Conservation (phyloP, 1,284 basidiomycete genomes). For the Rhodotorula sp. region DNA sequence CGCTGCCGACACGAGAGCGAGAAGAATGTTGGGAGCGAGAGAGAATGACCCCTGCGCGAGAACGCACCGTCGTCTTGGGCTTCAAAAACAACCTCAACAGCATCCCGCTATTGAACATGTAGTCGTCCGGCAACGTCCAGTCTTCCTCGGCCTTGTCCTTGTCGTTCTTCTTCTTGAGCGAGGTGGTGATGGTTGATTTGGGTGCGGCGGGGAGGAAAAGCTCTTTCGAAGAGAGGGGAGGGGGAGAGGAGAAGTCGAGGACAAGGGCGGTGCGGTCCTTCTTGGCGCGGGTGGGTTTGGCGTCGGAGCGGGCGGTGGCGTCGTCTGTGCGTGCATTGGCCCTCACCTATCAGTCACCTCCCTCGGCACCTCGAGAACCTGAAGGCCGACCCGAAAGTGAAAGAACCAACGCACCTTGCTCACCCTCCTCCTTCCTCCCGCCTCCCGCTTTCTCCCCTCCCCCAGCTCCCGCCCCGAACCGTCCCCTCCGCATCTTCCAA, state of each 20-base stretch:
- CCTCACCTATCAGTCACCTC: too few species aligned
- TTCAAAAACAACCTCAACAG: constrained; percentile 91
- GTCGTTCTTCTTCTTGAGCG: constrained; percentile 36
- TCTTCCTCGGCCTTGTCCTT: constrained; percentile 63
- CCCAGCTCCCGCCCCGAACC: constrained; percentile 66
- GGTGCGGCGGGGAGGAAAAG: constrained; percentile 75
- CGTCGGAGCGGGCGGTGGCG: neutral
- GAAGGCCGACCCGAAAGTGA: neutral
- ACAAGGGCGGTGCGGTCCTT: constrained; percentile 61
- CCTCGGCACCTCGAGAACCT: too few species aligned
- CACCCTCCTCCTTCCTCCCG: constrained; percentile 74
- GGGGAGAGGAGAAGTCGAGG: constrained; percentile 75
- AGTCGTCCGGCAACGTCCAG: constrained; percentile 88
- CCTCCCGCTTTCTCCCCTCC: constrained; percentile 92
- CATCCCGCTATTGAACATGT: constrained; percentile 90
- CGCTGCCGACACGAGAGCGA: neutral
- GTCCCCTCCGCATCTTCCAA: constrained; percentile 69
- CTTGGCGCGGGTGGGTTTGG: neutral
- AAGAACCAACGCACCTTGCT: constrained; percentile 18
- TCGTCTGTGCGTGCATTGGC: constrained; percentile 3
- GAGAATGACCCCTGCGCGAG: neutral
- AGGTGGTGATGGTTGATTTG: constrained; percentile 42
- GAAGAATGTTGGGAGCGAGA: constrained; percentile 23
- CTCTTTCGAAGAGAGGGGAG: constrained; percentile 61
- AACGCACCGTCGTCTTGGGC: constrained; percentile 77